A percentile compares a stretch with the other conserved stretches of the same genome.
These are phyloP conservation scores for Cruciata laevipes DNA, from an alignment of 257 asterid species.

Conservation along the genomic window DNA sequence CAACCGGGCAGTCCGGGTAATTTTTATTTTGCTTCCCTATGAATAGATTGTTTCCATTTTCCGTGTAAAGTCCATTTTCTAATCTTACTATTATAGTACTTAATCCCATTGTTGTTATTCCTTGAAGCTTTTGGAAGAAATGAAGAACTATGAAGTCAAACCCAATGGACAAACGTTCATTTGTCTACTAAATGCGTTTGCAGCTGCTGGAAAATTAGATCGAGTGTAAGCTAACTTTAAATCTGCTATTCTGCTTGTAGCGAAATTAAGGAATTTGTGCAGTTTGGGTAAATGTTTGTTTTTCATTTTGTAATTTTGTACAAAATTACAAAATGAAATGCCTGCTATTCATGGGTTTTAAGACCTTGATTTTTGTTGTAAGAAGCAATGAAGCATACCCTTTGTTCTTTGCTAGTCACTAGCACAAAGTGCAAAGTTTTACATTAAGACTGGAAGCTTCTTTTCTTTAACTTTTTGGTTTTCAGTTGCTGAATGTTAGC, in stretches of 20 bases:
- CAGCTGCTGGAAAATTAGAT: conserved; percentile 77
- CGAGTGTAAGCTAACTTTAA: conserved; percentile 60
- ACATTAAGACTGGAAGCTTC: not conserved
- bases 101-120: conserved; percentile 13
- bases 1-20: conserved; percentile 75
- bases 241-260: not conserved
- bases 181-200: conserved; percentile 91
- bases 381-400: too few species aligned
- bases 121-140: conserved; percentile 79
- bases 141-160: conserved; percentile 82
- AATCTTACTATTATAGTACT: conserved; percentile 9
- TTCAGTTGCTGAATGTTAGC: not conserved
- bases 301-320: not conserved
- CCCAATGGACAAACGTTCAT: conserved; percentile 87
- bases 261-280: not conserved
- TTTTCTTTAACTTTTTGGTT: not conserved
- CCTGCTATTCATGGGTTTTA: not conserved
- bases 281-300: not conserved
- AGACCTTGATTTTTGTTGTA: not conserved
- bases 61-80: not conserved
- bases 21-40: conserved; percentile 13
- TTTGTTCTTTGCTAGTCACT: not conserved
- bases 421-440: not conserved
- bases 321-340: too few species aligned
- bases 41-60: not conserved